Evolutionary conservation across 306 rosid genomes (phyloP).

Genomic region (Ceratonia siliqua): DNA sequence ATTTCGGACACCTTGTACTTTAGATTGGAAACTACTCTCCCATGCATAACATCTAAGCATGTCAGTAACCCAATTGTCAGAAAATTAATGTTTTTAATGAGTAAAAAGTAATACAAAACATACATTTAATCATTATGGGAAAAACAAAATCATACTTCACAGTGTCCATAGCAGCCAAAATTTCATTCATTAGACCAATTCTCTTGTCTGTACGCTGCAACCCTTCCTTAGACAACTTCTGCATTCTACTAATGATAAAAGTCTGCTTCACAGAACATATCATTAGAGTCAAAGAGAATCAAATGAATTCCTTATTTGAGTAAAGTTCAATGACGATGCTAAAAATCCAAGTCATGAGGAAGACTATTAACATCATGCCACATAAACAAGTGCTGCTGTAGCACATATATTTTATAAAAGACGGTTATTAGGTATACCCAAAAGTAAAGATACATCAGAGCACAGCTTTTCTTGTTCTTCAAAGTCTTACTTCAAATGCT

Average conservation of each 20-base stretch:
- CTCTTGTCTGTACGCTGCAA: slow-evolving; percentile 93
- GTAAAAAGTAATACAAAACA: not conserved
- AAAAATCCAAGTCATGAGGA: not conserved
- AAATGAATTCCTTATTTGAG: slow-evolving; percentile 24
- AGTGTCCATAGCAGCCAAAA: slow-evolving; percentile 96
- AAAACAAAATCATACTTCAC: slow-evolving; percentile 78
- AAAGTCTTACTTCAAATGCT: not conserved
- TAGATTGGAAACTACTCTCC: slow-evolving; percentile 96
- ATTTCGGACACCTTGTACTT: slow-evolving; percentile 60
- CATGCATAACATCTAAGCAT: slow-evolving; percentile 91
- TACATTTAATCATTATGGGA: not conserved
- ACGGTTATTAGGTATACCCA: not conserved
- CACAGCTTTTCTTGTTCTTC: not conserved
- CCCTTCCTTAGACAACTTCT: slow-evolving; percentile 80
- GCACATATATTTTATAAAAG: slow-evolving; percentile 12
- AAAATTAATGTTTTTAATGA: not conserved
- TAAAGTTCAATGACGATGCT: slow-evolving; percentile 15
- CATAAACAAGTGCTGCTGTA: slow-evolving; percentile 14
- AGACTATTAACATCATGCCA: slow-evolving; percentile 17
- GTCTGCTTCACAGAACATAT: slow-evolving; percentile 63
- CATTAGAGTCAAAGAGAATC: slow-evolving; percentile 19
- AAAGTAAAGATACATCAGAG: slow-evolving; percentile 23
- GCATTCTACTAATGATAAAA: slow-evolving; percentile 79
- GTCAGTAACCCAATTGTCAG: slow-evolving; percentile 33
- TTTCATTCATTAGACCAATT: slow-evolving; percentile 97